phyloP scores from a whole-genome alignment of 192 early-diverging fungal genomes.

The Allomyces javanicus region DNA sequence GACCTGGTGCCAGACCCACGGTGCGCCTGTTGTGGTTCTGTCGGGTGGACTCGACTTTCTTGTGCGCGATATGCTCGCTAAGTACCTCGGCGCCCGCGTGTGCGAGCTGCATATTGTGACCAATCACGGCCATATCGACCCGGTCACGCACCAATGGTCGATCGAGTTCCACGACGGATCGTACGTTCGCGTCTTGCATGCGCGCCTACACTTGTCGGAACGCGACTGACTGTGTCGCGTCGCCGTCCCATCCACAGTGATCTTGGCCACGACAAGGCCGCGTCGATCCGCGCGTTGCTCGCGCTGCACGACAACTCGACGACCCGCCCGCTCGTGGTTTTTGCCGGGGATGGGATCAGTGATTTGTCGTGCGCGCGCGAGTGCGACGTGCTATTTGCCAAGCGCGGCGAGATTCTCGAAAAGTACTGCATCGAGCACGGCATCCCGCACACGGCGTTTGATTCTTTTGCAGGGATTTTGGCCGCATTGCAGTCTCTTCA shows the following conservation, averaged over 20 bases:
- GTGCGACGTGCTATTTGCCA: conserved; percentile 34
- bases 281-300: conserved; percentile 8
- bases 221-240: no score
- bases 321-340: conserved; percentile 12
- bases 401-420: conserved; percentile 26
- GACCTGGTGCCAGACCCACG: no score
- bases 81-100: neutral
- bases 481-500: neutral
- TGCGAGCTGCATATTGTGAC: neutral
- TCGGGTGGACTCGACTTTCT: neutral
- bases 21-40: no score
- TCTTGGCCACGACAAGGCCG: neutral
- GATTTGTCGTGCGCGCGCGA: conserved; percentile 28
- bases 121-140: neutral
- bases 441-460: conserved; percentile 13
- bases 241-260: no score
- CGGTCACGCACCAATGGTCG: neutral
- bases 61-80: neutral
- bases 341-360: conserved; percentile 33
- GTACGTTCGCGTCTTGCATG: no score
- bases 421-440: conserved; percentile 20
- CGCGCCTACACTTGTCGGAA: no score
- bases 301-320: neutral
- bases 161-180: neutral
- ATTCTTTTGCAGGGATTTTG: conserved; percentile 7